phyloP scores from a whole-genome alignment of 2,329 filamentous ascomycete genomes.

The Atkinsonella texensis region DNA sequence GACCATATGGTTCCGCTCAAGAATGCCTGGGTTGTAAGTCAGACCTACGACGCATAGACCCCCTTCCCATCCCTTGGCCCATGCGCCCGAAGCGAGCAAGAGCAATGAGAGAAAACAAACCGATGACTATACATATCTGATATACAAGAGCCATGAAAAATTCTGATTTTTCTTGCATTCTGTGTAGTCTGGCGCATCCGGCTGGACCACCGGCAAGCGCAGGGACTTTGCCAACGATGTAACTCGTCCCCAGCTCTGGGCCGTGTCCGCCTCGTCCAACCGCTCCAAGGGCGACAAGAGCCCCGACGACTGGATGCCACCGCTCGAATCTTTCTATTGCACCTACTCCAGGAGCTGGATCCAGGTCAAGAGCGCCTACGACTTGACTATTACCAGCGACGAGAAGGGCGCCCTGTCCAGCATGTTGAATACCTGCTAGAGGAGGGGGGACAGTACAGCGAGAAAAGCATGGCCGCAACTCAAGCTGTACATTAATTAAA shows the following conservation, averaged over 20 bases:
- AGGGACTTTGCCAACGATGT: conserved; percentile 68
- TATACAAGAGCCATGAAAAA: background rate
- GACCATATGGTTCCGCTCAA: conserved; percentile 74
- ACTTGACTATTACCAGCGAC: conserved; percentile 53
- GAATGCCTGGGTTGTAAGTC: conserved; percentile 61
- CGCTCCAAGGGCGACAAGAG: conserved; percentile 59
- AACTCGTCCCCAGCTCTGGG: conserved; percentile 61
- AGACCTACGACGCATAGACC: background rate
- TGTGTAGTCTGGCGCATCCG: conserved; percentile 52
- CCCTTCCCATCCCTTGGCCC: background rate
- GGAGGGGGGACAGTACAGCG: background rate
- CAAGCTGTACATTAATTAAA: background rate
- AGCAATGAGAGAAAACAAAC: background rate
- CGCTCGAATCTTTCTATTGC: conserved; percentile 58
- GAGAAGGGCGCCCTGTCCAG: conserved; percentile 57
- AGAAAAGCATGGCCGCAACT: background rate
- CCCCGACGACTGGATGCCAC: conserved; percentile 67
- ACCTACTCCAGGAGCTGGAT: conserved; percentile 69
- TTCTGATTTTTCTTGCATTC: background rate
- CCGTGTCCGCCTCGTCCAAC: conserved; percentile 70
- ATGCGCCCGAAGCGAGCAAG: background rate
- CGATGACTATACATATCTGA: background rate
- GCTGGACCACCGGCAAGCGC: conserved; percentile 58
- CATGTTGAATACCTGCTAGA: conserved; percentile 22
- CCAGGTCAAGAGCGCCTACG: conserved; percentile 63